Evolutionary conservation across 2,329 filamentous ascomycete genomes (phyloP).

Genomic region (Colletotrichum navitas): DNA sequence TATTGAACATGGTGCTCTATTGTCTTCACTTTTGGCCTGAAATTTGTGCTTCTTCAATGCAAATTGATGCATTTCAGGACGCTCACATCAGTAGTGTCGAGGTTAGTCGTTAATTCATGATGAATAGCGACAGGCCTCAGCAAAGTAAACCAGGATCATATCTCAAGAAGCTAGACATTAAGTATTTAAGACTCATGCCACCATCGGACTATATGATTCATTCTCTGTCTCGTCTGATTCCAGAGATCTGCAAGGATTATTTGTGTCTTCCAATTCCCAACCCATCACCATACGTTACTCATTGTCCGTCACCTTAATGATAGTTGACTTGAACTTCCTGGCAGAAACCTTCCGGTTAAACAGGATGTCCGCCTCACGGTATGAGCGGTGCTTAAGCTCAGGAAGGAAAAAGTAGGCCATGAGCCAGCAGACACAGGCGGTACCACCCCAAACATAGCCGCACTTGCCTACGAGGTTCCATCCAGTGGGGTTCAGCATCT

Average conservation of each 20-base stretch:
- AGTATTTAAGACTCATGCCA: no score
- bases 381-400: slow-evolving; percentile 59
- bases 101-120: no score
- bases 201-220: background rate
- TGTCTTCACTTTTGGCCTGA: no score
- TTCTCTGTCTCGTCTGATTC: no score
- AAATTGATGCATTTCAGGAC: no score
- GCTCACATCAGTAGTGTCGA: no score
- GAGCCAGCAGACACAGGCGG: slow-evolving; percentile 56
- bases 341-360: slow-evolving; percentile 58
- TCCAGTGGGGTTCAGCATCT: slow-evolving; percentile 55
- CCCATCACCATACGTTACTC: slow-evolving; percentile 46
- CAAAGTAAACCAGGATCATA: no score
- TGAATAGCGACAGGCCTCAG: no score
- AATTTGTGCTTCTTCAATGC: no score
- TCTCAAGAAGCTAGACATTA: no score
- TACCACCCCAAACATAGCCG: slow-evolving; percentile 61
- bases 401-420: slow-evolving; percentile 58
- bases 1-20: no score
- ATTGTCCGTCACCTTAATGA: slow-evolving; percentile 58
- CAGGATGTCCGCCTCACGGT: slow-evolving; percentile 59
- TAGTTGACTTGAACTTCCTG: slow-evolving; percentile 58
- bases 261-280: background rate
- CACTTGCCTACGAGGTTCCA: slow-evolving; percentile 60
- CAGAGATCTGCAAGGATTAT: background rate